Evolutionary conservation across 2,329 filamentous ascomycete genomes (phyloP), one percentile per base, ranked within the genome.

Genomic region (Curvularia hawaiiensis): DNA sequence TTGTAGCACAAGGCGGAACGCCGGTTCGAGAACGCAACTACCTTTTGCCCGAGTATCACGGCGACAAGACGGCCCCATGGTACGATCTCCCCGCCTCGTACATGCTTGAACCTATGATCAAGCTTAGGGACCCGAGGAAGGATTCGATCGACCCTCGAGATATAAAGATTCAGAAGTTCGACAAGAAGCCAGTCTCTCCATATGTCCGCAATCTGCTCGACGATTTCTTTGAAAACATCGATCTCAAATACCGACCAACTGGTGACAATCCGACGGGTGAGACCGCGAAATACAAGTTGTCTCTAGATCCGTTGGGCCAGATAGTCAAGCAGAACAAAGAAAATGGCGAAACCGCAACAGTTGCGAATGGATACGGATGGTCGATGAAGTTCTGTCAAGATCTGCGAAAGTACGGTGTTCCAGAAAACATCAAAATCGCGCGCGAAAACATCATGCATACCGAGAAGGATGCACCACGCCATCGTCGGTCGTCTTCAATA

Each of bases 351-450:
- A 77, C 88, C 2, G 72, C 88, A 7, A 81, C 83, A 7, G 88
- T 88, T 1, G 88, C 91, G 61, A 91, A 90, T 0, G 96, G 96
- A 74, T 96, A 96, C 71, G 92, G 92, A 59, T 96, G 92, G 92
- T 94, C 91, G 5, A 84, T 85, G 39, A 80, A 81, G 1, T 95
- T 96, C 65, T 96, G 91, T 72, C 82, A 91, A 64, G 90, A 89
- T 69, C 95, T 95, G 89, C 91, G 89, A 54, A 65, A 64, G n/a
- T 53, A 69, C 6, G 65, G 62, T 3, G 40, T 70, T 8, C 70
- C 71, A 10, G 60, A 67, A 33, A 64, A 48, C 6, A 66, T 73
- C 22, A 60, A 60, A 20, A 63, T 62, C 14, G 58, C 60, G 26
- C 63, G 71, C 18, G 66, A 70, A 24, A 63, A 65, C 35, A 48